These are phyloP conservation scores for Protomyces macrosporus DNA, from an alignment of 1,139 yeast species.

Conservation along the genomic window DNA sequence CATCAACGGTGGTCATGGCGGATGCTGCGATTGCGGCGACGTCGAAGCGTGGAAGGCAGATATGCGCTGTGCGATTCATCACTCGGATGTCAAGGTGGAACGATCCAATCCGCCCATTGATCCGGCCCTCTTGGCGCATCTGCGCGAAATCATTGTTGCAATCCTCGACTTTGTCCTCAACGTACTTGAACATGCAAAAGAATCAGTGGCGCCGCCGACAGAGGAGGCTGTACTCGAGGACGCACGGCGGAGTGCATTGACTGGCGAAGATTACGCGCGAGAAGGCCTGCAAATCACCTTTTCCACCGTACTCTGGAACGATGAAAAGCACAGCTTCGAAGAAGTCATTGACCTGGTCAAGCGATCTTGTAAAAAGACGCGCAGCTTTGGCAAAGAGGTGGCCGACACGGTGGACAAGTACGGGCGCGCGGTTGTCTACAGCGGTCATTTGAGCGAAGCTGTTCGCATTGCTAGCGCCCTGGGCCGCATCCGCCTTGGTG, in stretches of 20 bases:
- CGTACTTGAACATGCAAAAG: conserved; percentile 48
- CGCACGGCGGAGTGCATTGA: not conserved
- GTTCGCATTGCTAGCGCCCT: conserved; percentile 52
- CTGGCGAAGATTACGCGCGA: conserved; percentile 6
- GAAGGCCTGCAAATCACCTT: conserved; percentile 40
- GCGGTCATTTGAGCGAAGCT: conserved; percentile 50
- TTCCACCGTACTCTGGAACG: conserved; percentile 56
- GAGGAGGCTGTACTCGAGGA: conserved; percentile 8
- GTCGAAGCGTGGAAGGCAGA: conserved; percentile 64
- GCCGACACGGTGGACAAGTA: conserved; percentile 56
- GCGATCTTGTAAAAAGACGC: conserved; percentile 58
- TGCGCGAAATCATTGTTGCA: conserved; percentile 47
- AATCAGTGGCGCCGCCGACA: conserved; percentile 30
- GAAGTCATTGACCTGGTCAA: conserved; percentile 68
- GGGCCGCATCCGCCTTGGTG: conserved; percentile 57
- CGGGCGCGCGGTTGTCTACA: conserved; percentile 68
- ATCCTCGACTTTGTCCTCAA: conserved; percentile 73
- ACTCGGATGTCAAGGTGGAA: conserved; percentile 31
- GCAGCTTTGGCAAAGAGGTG: conserved; percentile 70
- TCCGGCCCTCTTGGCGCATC: conserved; percentile 37
- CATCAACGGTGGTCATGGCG: conserved; percentile 76
- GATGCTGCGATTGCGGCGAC: conserved; percentile 95
- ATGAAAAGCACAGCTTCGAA: conserved; percentile 65
- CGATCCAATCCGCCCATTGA: conserved; percentile 30
- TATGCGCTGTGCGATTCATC: conserved; percentile 49